phyloP scores from a whole-genome alignment of 805 yeast species.

The Cyberlindnera mississippiensis region DNA sequence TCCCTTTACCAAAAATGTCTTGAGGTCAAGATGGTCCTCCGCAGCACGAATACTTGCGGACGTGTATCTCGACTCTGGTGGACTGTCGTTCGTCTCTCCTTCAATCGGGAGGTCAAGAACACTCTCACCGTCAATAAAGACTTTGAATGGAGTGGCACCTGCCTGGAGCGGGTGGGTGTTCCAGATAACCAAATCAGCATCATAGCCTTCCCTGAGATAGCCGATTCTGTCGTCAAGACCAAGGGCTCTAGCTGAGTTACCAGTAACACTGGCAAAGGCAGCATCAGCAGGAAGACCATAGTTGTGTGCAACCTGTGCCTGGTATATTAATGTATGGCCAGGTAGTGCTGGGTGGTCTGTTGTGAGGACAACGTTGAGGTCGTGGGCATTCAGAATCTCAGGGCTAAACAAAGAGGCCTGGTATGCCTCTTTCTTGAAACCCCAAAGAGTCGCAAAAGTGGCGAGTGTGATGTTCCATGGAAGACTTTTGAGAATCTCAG shows the following conservation, averaged over 20 bases:
- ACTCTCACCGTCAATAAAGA: slow-evolving; percentile 8
- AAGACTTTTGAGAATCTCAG: slow-evolving; percentile 5
- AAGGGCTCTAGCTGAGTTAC: slow-evolving; percentile 5
- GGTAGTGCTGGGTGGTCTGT: slow-evolving; percentile 12
- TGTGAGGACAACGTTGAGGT: slow-evolving; percentile 8
- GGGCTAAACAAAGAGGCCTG: slow-evolving; percentile 11
- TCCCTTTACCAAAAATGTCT: slow-evolving; percentile 5
- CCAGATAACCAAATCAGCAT: slow-evolving; percentile 10
- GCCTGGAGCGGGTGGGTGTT: slow-evolving; percentile 7
- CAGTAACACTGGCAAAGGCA: slow-evolving; percentile 10
- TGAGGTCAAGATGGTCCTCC: background rate
- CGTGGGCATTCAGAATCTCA: slow-evolving; percentile 3
- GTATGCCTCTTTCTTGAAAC: slow-evolving; percentile 10
- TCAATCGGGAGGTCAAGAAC: slow-evolving; percentile 2
- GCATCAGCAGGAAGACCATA: slow-evolving; percentile 7
- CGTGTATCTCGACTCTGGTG: slow-evolving; percentile 5
- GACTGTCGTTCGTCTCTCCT: background rate
- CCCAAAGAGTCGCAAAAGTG: slow-evolving; percentile 10
- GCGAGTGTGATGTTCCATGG: slow-evolving; percentile 11
- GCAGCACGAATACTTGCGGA: background rate
- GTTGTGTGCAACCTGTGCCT: slow-evolving; percentile 11
- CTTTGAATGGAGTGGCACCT: slow-evolving; percentile 6
- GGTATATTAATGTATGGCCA: slow-evolving; percentile 8
- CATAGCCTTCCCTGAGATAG: slow-evolving; percentile 8
- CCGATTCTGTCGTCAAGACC: slow-evolving; percentile 8